phyloP scores from a whole-genome alignment of 2,329 filamentous ascomycete species.

The Ceratocystiopsis brevicomis region DNA sequence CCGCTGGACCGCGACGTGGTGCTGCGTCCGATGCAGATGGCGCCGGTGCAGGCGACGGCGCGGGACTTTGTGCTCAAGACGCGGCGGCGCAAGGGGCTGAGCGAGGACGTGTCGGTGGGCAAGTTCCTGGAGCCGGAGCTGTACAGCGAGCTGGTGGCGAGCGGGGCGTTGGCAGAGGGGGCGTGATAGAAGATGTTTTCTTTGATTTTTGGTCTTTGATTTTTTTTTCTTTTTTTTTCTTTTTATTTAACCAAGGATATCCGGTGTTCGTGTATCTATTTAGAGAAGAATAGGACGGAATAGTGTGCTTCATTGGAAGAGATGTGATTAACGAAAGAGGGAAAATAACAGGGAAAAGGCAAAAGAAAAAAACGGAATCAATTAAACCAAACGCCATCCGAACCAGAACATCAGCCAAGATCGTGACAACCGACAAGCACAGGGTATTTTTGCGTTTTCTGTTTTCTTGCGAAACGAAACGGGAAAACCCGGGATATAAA shows the following conservation, averaged over 20 bases:
- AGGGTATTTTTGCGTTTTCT: slow-evolving; percentile 3
- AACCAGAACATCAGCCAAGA: not conserved
- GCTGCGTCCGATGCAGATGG: slow-evolving; percentile 69
- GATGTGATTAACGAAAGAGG: no score
- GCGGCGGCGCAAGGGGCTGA: slow-evolving; percentile 74
- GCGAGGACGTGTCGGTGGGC: slow-evolving; percentile 86
- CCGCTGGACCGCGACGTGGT: slow-evolving; percentile 77
- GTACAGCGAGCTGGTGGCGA: slow-evolving; percentile 73
- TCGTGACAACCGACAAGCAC: not conserved
- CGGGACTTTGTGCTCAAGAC: slow-evolving; percentile 96
- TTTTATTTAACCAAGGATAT: not conserved
- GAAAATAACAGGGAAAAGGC: not conserved
- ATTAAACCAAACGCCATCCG: not conserved
- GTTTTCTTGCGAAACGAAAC: not conserved
- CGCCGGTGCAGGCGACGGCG: slow-evolving; percentile 71
- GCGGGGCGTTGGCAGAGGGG: slow-evolving; percentile 54
- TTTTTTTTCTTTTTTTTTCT: not conserved
- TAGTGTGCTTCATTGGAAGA: no score
- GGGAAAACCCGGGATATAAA: no score
- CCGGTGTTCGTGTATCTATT: no score
- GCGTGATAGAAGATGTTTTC: no score
- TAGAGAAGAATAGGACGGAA: no score
- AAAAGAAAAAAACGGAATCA: not conserved
- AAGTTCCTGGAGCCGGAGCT: slow-evolving; percentile 94
- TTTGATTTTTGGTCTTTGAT: not conserved